Base-by-base conservation (phyloP, 2,329 filamentous ascomycete genomes). In the Incumbomyces delicatus region DNA sequence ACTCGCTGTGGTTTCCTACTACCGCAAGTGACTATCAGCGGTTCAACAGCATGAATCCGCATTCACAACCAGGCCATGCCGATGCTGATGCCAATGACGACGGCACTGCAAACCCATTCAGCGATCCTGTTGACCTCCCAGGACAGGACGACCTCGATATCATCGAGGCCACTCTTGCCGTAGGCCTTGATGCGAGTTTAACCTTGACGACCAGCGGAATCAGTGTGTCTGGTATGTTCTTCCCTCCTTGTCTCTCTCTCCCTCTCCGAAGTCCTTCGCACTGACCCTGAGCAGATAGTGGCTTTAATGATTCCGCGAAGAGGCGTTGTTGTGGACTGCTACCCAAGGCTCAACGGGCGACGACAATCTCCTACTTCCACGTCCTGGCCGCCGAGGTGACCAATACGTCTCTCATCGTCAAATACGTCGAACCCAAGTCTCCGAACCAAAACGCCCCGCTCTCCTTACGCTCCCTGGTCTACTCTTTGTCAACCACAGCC, bases 351-450 rank as follows among this genome's bases (percentile, higher is more conserved):
- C 16, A 31, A 36, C 27, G 41, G 42, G 36, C 39, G 7, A 51
- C 74, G 77, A 81, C 61, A 74, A 80, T 57, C 71, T 81, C 85
- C 1, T 82, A 87, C 51, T 89, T 86, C 68, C 85, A 94, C 61
- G 69, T 95, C 51, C 79, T 95, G 41, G 94, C 87, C 82, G 86
- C 83, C 33, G 80, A 86, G 54, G 62, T 83, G 22, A 69, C 72
- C 41, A 71, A 75, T 37, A 70, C 70, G 46, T 73, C 75, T 27
- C 66, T 95, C 41, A 76, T 75, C 6, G 80, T 96, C 60, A 78
- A 83, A 43, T 92, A 87, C 63, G 87, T 87, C 39, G 66, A 75
- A 29, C 72, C 75, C 1, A 62, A 67, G 18, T 75, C 76, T 31
- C 80, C 81, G 58, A 50, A 49, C 10, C 22, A 44, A 13, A 49